Evolutionary conservation across 1,139 yeast genomes (phyloP), one percentile per base, ranked within the genome.

Genomic region (Yamadazyma siamensis): DNA sequence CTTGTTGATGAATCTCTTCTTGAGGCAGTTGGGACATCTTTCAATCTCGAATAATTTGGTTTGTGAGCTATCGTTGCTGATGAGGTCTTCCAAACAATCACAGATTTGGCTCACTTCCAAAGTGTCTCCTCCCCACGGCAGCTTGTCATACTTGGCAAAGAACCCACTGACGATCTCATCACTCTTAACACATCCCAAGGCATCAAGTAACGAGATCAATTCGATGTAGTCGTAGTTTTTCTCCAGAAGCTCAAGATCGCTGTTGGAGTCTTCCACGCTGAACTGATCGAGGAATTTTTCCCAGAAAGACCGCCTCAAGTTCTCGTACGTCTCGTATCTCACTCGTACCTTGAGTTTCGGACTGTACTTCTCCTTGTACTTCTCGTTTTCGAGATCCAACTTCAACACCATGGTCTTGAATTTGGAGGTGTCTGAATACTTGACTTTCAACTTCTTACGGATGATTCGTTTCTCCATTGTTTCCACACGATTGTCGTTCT

Each of bases 1-100:
- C 41, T 71, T 66, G 42, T 72, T 71, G 9, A 72, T 63, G 28
- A 81, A 65, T 18, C 82, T 62, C 24, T 78, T 77, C 40, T 77
- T 75, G 27, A 69, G 67, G 55, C 96, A 89, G 8, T 83, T 67
- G 0, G 96, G 96, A 48, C 96, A 88, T 25, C 67, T 61, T 39
- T 77, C 80, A 41, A 85, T 59, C 36, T 71, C 74, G 47, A 84
- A 69, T 25, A 80, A 59, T 25, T 72, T 65, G 24, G 63, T 70
- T 12, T 46, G 49, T 19, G 41, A 47, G 36, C 52, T 35, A 30
- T 49, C 35, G 28, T 53, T 36, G 4, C 46, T 39, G 2, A 65
- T 48, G 33, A 63, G 61, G 2, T 43, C 41, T 31, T 71, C 71
- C 33, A 86, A 65, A 31, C 78, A 74, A 8, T 73, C 73, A 10